Conservation (phyloP, 2,329 filamentous ascomycete species). For the Cercospora citrullina region DNA sequence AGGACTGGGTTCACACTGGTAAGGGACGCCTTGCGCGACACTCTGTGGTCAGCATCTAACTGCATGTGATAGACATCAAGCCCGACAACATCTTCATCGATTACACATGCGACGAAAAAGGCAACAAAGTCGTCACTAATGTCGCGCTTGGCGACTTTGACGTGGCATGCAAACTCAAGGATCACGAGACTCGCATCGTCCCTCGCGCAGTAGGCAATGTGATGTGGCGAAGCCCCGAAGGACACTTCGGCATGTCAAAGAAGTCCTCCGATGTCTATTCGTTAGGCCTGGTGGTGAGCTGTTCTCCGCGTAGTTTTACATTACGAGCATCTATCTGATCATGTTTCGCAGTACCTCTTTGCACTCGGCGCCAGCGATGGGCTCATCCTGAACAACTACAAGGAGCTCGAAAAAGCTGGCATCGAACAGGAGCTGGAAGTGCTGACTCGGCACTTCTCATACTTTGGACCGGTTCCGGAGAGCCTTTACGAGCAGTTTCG, state of each 20-base stretch:
- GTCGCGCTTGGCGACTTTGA: conserved; percentile 43
- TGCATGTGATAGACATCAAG: conserved; percentile 40
- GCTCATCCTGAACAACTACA: too few species aligned
- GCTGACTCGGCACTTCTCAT: conserved; percentile 39
- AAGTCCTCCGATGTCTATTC: conserved; percentile 41
- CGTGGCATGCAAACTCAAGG: conserved; percentile 29
- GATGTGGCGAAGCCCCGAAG: conserved; percentile 47
- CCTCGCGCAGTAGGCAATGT: conserved; percentile 41
- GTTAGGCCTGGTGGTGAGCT: conserved; percentile 43
- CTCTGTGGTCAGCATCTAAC: background rate
- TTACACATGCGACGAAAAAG: conserved; percentile 38
- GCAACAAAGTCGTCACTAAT: conserved; percentile 38
- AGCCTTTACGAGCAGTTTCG: conserved; percentile 36
- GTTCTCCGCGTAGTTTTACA: background rate
- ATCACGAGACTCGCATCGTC: background rate
- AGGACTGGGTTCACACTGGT: conserved; percentile 43
- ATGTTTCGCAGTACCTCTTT: conserved; percentile 40
- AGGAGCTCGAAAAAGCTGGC: conserved; percentile 21
- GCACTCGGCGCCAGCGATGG: conserved; percentile 32
- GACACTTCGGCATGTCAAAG: conserved; percentile 39
- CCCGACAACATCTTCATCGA: conserved; percentile 44
- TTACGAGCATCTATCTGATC: conserved; percentile 16
- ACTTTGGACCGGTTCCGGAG: conserved; percentile 40
- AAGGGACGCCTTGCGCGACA: conserved; percentile 16
- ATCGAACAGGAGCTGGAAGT: conserved; percentile 40